Percentiles rank a stretch among this genome's conserved stretches.
Conservation (phyloP, 371 early-diverging fungal species). For the Mortierella sp. region DNA sequence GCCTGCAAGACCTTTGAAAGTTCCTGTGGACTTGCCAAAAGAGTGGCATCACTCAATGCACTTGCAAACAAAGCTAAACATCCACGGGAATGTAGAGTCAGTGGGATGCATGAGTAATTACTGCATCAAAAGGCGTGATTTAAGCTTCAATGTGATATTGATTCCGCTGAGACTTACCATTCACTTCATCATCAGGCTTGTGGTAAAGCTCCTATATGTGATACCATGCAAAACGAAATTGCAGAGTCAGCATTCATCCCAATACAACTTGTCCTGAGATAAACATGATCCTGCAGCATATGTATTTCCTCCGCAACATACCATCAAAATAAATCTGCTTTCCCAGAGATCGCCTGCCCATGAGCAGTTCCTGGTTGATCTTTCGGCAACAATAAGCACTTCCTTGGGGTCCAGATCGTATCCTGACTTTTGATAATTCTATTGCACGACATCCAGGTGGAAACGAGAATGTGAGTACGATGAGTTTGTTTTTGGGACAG, state of each 20-base stretch:
- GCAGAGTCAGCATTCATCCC: not conserved
- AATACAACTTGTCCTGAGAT: not conserved
- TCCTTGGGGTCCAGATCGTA: conserved; percentile 34
- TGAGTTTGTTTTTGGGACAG: not conserved
- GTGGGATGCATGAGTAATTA: not conserved
- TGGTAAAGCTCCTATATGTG: conserved; percentile 26
- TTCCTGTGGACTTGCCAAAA: conserved; percentile 32
- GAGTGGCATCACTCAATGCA: conserved; percentile 23
- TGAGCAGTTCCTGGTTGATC: conserved; percentile 46
- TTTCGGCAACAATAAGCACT: conserved; percentile 16
- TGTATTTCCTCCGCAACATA: not conserved
- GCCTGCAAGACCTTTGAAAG: conserved; percentile 38
- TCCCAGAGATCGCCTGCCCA: conserved; percentile 57
- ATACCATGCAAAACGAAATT: not conserved
- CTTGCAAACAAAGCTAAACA: conserved; percentile 21
- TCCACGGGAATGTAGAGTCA: too few species aligned
- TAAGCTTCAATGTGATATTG: not conserved
- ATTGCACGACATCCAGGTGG: not conserved
- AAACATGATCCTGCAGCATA: not conserved
- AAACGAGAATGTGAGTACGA: too few species aligned
- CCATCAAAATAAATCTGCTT: conserved; percentile 29
- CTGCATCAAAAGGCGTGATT: not conserved
- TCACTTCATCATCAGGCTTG: conserved; percentile 26
- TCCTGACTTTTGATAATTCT: conserved; percentile 27
- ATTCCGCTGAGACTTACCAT: conserved; percentile 14